Base-by-base conservation (phyloP, 371 early-diverging fungal genomes). In the Syncephalastrum monosporum region DNA sequence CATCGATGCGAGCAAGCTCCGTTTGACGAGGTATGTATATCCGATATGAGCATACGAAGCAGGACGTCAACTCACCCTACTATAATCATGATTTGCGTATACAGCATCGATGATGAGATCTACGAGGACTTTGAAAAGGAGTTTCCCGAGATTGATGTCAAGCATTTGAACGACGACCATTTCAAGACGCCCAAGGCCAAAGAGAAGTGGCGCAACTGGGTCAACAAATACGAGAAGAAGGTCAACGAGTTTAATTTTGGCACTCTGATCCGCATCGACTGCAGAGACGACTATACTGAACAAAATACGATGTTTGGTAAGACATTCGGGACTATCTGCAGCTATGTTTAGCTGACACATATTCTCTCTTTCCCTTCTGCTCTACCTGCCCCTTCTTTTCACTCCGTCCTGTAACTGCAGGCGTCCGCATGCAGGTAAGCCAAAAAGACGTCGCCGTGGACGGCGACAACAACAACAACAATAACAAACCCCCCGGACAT, bases 231-330 rank as follows among this genome's bases (percentile, higher is more conserved):
- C 69, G 93, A 95, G 66, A 87, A 88, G 60, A 77, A 76, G 52
- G 88, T 94, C n/a, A 78, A 82, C 41, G 95, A 95, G 65, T 94
- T 75, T 72, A 95, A 94, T 76, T 95, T 94, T 84, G 96, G 95
- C 5, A 86, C 92, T 12, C 75, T 96, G 69, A 75, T 96, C 55
- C 83, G 96, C 60, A 86, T 86, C 55, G 84, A 89, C 61, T 77
- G 81, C 58, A 75, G 72, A 47, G 82, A 89, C 41, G 94, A 88
- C 53, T 95, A 94, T 68, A 82, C 86, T 5, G 85, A 86, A 56
- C 84, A 90, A 44, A 95, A 94, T 75, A 77, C 90, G 2, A 89
- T 94, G 81, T 94, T 95, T 74, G 95, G 86, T 83, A 83, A 71
- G 72, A n/a, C 3, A 3, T 44, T 49, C 41, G 7, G 47, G 42